A percentile compares a stretch with the other conserved stretches of the same genome.
phyloP scores from a whole-genome alignment of 1,139 yeast species.

The Debaryomyces udenii region DNA sequence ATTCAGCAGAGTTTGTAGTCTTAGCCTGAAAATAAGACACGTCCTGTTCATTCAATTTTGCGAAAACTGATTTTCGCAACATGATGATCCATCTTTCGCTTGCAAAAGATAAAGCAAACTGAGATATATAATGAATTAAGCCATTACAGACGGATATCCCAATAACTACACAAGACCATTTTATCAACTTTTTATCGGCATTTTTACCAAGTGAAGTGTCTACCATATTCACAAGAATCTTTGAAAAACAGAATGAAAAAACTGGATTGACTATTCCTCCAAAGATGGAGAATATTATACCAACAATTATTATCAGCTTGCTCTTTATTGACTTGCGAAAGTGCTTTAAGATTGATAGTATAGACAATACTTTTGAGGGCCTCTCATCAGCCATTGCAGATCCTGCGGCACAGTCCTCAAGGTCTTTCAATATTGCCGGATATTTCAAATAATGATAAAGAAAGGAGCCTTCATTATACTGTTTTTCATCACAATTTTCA shows the following conservation, averaged over 20 bases:
- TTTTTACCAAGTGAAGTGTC: slow-evolving; percentile 37
- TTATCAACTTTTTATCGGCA: slow-evolving; percentile 34
- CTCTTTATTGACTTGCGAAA: slow-evolving; percentile 36
- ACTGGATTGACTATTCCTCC: slow-evolving; percentile 74
- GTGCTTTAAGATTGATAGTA: slow-evolving; percentile 35
- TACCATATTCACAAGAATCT: slow-evolving; percentile 60
- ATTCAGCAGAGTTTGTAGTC: slow-evolving; percentile 51
- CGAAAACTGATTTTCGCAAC: slow-evolving; percentile 55
- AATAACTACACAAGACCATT: slow-evolving; percentile 72
- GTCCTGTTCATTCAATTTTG: slow-evolving; percentile 54
- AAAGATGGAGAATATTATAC: slow-evolving; percentile 53
- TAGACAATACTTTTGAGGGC: slow-evolving; percentile 24
- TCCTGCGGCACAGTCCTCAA: slow-evolving; percentile 19
- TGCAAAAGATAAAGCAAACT: slow-evolving; percentile 52
- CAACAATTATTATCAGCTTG: slow-evolving; percentile 47
- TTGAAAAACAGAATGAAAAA: slow-evolving; percentile 77
- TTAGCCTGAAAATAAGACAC: slow-evolving; percentile 54
- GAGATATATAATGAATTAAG: slow-evolving; percentile 52
- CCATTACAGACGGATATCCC: slow-evolving; percentile 67
- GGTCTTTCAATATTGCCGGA: slow-evolving; percentile 29
- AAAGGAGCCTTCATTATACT: not conserved
- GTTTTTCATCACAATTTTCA: not conserved
- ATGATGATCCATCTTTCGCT: slow-evolving; percentile 71
- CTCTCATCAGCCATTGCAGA: slow-evolving; percentile 12
- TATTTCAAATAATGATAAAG: slow-evolving; percentile 24